Percentiles rank a stretch among this genome's conserved stretches.
Evolutionary conservation across 441 rosid genomes (phyloP).

Genomic region (Populus trichocarpa): DNA sequence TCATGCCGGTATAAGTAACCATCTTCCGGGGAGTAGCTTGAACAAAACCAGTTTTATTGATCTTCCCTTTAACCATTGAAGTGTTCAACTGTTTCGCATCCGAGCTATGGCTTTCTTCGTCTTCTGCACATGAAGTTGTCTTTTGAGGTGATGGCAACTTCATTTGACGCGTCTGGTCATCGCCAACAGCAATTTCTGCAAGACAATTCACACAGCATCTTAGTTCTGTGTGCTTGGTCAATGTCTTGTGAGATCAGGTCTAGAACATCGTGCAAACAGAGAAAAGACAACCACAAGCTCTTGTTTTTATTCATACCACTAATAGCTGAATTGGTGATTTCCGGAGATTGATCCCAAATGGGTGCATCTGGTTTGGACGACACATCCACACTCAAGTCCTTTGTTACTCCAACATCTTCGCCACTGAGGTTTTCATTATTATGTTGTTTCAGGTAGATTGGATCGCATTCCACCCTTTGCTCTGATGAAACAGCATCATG

Average conservation of each 20-base stretch:
- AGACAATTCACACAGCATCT: not conserved
- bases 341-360: constrained; percentile 7
- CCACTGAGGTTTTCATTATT: not conserved
- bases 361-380: not conserved
- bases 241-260: not conserved
- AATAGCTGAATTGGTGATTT: not conserved
- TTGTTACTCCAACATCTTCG: constrained; percentile 8
- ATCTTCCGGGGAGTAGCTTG: constrained; percentile 24
- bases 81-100: constrained; percentile 8
- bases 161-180: constrained; percentile 2
- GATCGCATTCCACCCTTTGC: not conserved
- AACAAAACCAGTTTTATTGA: not conserved
- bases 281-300: not conserved
- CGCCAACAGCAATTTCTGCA: constrained; percentile 21
- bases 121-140: constrained; percentile 4
- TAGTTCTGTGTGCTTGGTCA: not conserved
- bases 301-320: constrained; percentile 11
- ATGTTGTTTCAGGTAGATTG: not conserved
- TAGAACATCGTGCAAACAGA: not conserved
- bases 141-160: constrained; percentile 7
- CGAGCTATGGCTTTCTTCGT: not conserved
- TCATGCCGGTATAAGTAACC: constrained; percentile 12
- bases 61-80: constrained; percentile 14
- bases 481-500: not conserved
- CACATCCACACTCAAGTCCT: not conserved